phyloP scores from a whole-genome alignment of 345 rosid genomes.

The Pistacia integerrima region DNA sequence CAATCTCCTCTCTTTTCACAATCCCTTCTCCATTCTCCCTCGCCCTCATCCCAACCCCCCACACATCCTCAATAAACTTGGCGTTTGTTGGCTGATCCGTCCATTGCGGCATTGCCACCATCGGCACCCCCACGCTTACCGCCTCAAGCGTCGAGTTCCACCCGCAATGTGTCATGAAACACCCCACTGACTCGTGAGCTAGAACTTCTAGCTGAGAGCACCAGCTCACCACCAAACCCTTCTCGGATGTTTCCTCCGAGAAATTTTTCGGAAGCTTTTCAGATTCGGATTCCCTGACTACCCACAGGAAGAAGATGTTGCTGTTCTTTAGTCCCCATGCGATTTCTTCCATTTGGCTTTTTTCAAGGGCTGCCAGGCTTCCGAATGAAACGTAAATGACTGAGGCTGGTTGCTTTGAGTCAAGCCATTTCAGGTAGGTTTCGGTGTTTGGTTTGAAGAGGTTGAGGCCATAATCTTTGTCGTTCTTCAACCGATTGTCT shows the following conservation, averaged over 20 bases:
- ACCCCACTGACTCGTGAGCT: slow-evolving; percentile 30
- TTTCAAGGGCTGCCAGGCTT: slow-evolving; percentile 32
- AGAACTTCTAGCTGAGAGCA: slow-evolving; percentile 48
- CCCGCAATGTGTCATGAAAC: slow-evolving; percentile 56
- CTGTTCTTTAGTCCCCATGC: slow-evolving; percentile 42
- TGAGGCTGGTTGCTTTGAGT: slow-evolving; percentile 36
- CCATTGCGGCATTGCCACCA: slow-evolving; percentile 33
- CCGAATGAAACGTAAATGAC: slow-evolving; percentile 52
- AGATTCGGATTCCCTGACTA: slow-evolving; percentile 53
- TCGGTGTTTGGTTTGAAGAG: slow-evolving; percentile 33
- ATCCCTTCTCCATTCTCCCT: slow-evolving; percentile 31
- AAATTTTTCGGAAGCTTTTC: slow-evolving; percentile 38
- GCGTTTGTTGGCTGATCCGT: slow-evolving; percentile 28
- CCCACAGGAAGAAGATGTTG: slow-evolving; percentile 46
- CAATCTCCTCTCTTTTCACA: slow-evolving; percentile 46
- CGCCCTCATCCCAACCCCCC: slow-evolving; percentile 35
- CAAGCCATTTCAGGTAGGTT: slow-evolving; percentile 47
- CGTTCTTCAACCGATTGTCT: slow-evolving; percentile 30
- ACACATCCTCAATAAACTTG: slow-evolving; percentile 43
- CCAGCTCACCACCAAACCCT: slow-evolving; percentile 53
- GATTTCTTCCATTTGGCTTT: slow-evolving; percentile 50
- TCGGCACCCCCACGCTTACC: slow-evolving; percentile 25
- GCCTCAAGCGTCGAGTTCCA: slow-evolving; percentile 45
- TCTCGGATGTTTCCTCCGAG: slow-evolving; percentile 29
- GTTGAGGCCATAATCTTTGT: slow-evolving; percentile 35